These are phyloP conservation scores for Fraxinus dipetala DNA, from an alignment of 305 asterid genomes.

Conservation along the genomic window DNA sequence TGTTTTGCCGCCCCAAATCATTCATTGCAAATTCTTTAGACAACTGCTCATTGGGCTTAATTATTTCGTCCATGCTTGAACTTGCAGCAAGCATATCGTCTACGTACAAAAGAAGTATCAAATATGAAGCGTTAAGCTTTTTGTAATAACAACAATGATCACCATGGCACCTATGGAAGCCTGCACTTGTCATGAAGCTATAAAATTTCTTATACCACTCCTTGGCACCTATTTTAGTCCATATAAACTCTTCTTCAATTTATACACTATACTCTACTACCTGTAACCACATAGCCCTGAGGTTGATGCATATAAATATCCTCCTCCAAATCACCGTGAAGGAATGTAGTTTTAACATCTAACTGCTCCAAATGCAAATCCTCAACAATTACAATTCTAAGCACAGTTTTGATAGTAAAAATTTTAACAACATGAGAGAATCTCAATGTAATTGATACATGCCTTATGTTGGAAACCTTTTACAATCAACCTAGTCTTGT, in stretches of 20 bases:
- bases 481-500: too few species aligned
- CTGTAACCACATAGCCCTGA: not conserved
- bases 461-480: too few species aligned
- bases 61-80: not conserved
- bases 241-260: not conserved
- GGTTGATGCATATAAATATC: not conserved
- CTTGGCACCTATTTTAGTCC: not conserved
- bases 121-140: not conserved
- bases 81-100: not conserved
- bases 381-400: not conserved
- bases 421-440: too few species aligned
- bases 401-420: not conserved
- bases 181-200: not conserved
- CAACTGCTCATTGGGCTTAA: not conserved
- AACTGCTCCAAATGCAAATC: not conserved
- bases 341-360: not conserved
- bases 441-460: too few species aligned
- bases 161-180: not conserved
- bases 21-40: not conserved
- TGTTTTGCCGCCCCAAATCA: not conserved
- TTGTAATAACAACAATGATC: not conserved
- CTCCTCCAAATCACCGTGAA: not conserved
- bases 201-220: not conserved
- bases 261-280: not conserved
- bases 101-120: not conserved